phyloP scores from a whole-genome alignment of 2,329 filamentous ascomycete genomes.

The Neonectria punicea region DNA sequence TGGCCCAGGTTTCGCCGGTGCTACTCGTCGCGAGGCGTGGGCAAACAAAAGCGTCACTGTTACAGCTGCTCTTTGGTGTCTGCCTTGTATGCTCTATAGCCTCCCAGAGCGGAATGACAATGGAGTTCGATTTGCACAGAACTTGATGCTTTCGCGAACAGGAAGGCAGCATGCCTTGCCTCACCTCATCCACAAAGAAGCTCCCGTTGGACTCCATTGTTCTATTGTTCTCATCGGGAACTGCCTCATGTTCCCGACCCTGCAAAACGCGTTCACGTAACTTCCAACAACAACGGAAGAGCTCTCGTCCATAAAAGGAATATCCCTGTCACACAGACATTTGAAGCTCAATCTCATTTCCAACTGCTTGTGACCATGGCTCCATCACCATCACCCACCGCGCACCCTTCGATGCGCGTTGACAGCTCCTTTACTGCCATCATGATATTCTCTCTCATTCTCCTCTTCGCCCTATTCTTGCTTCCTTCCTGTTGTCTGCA shows the following conservation, averaged over 20 bases:
- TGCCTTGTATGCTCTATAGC: too few species aligned
- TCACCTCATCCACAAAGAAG: background rate
- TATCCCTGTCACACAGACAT: background rate
- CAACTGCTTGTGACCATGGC: background rate
- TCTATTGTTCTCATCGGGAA: background rate
- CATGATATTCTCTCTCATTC: slow-evolving; percentile 4
- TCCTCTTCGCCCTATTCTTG: slow-evolving; percentile 22
- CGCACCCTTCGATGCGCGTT: background rate
- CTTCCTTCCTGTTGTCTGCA: slow-evolving; percentile 23
- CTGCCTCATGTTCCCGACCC: background rate
- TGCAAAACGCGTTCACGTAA: background rate
- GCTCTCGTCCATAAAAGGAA: background rate
- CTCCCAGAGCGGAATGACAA: background rate
- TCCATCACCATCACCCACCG: background rate
- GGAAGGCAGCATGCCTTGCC: background rate
- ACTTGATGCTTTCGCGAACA: background rate
- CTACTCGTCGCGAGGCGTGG: background rate
- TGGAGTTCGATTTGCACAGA: background rate
- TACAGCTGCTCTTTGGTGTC: too few species aligned
- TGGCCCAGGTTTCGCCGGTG: too few species aligned
- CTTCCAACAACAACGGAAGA: background rate
- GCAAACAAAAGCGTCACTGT: background rate
- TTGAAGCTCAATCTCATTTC: background rate
- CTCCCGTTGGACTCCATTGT: background rate
- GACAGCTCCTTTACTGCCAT: slow-evolving; percentile 8